Evolutionary conservation across 768 basidiomycete genomes (phyloP).

Genomic region (Hortiboletus campestris): DNA sequence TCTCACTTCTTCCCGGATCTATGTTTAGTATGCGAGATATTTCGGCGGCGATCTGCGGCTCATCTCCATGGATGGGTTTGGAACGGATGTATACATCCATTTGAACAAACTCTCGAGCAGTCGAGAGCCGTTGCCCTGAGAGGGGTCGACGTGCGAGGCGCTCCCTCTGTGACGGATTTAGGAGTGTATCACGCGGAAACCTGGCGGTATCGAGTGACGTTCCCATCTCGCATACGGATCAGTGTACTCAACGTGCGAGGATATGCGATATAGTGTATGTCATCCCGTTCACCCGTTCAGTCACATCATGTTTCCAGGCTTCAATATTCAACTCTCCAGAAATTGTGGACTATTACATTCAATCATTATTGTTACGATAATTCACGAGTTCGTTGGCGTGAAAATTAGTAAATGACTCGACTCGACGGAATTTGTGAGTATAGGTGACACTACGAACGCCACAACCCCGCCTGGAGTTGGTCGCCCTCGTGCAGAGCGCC

Average conservation of each 20-base stretch:
- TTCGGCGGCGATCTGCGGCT: constrained; percentile 91
- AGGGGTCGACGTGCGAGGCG: background rate
- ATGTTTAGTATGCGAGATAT: constrained; percentile 80
- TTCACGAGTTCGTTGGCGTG: background rate
- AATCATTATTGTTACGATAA: background rate
- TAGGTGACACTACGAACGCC: too few relatives aligned
- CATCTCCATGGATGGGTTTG: constrained; percentile 99
- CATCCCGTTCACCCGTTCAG: background rate
- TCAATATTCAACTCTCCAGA: background rate
- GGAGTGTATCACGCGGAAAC: background rate
- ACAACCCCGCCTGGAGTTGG: too few relatives aligned
- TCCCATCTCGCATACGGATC: background rate
- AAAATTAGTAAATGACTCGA: background rate
- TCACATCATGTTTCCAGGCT: background rate
- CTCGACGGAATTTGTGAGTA: too few relatives aligned
- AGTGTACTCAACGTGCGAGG: background rate
- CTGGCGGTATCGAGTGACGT: background rate
- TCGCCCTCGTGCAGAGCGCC: background rate
- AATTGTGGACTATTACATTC: constrained; percentile 6
- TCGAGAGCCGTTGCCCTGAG: constrained; percentile 25
- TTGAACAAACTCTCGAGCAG: constrained; percentile 75
- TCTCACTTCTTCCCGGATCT: background rate
- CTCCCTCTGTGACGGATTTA: background rate
- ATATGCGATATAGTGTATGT: background rate
- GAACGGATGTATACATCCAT: constrained; percentile 93